Percentiles rank a stretch among this genome's conserved stretches.
Evolutionary conservation across 495 filamentous ascomycete species (phyloP).

Genomic region (Hyaloscypha variabilis): DNA sequence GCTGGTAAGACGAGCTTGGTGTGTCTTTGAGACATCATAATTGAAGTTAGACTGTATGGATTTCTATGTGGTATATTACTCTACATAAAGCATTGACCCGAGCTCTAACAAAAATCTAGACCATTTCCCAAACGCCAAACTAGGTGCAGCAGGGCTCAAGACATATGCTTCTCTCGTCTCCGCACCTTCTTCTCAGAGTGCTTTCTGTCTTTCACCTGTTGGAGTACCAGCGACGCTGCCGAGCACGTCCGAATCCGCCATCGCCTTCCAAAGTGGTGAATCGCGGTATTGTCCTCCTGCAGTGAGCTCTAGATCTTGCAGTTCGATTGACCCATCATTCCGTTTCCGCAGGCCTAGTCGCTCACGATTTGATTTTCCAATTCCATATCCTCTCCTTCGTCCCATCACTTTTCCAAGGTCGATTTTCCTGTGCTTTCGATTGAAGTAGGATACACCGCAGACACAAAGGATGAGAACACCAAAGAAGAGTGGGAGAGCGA

Average conservation of each 20-base stretch:
- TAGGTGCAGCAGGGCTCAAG: neutral
- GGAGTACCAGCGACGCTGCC: conserved; percentile 27
- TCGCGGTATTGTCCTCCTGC: conserved; percentile 20
- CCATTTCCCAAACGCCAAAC: neutral
- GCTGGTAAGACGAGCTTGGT: too few relatives aligned
- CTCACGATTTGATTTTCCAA: conserved; percentile 20
- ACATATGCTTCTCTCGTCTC: conserved; percentile 13
- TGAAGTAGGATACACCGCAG: conserved; percentile 18
- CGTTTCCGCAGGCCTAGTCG: conserved; percentile 24
- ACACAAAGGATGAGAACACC: conserved; percentile 25
- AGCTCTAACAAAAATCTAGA: too few relatives aligned
- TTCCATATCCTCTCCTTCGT: conserved; percentile 25
- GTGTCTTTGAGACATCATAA: too few relatives aligned
- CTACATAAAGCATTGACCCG: too few relatives aligned
- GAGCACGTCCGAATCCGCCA: conserved; percentile 21
- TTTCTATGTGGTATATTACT: too few relatives aligned
- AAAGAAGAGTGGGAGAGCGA: conserved; percentile 25
- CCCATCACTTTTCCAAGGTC: conserved; percentile 30
- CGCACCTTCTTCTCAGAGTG: conserved; percentile 18
- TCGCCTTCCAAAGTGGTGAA: conserved; percentile 8
- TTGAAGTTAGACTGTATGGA: too few relatives aligned
- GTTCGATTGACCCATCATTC: conserved; percentile 18
- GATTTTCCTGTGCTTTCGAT: conserved; percentile 24
- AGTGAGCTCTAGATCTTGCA: conserved; percentile 25
- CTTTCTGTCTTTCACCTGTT: conserved; percentile 21